phyloP scores from a whole-genome alignment of 2,329 filamentous ascomycete genomes.

The Capronia coronata region DNA sequence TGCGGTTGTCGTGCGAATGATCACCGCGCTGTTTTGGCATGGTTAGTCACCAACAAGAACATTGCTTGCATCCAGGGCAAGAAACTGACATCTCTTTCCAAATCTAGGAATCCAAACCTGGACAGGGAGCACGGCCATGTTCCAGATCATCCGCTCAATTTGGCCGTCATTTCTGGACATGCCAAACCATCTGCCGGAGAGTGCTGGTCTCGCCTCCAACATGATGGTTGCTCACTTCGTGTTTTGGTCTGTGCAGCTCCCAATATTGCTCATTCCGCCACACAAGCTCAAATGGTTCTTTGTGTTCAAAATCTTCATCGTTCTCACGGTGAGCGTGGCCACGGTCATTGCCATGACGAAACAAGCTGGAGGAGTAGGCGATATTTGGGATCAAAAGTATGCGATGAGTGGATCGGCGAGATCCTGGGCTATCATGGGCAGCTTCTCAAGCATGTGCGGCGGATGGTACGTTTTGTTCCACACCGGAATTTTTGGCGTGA shows the following conservation, averaged over 20 bases:
- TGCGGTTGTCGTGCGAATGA: conserved; percentile 47
- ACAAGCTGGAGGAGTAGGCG: background rate
- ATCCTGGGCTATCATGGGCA: background rate
- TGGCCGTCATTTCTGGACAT: conserved; percentile 38
- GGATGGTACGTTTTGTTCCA: background rate
- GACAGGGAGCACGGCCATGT: conserved; percentile 31
- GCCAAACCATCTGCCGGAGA: conserved; percentile 28
- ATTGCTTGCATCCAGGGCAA: too few relatives aligned
- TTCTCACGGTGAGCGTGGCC: background rate
- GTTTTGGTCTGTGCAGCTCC: conserved; percentile 28
- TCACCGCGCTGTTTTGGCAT: conserved; percentile 52
- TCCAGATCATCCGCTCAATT: conserved; percentile 34
- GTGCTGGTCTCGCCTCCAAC: conserved; percentile 29
- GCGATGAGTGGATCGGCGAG: background rate
- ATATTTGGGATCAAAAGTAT: background rate
- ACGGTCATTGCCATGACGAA: background rate
- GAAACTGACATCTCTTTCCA: too few relatives aligned
- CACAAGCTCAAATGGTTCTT: conserved; percentile 35
- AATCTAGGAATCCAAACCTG: conserved; percentile 30
- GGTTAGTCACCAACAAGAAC: too few relatives aligned
- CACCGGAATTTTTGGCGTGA: too few relatives aligned
- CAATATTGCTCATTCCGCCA: conserved; percentile 35
- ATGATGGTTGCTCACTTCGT: conserved; percentile 29
- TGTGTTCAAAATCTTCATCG: conserved; percentile 30
- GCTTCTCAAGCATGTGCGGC: background rate